Evolutionary conservation across 2,329 filamentous ascomycete species (phyloP), one percentile per base, ranked within the genome.

Genomic region (Akanthomyces dipterigenus): DNA sequence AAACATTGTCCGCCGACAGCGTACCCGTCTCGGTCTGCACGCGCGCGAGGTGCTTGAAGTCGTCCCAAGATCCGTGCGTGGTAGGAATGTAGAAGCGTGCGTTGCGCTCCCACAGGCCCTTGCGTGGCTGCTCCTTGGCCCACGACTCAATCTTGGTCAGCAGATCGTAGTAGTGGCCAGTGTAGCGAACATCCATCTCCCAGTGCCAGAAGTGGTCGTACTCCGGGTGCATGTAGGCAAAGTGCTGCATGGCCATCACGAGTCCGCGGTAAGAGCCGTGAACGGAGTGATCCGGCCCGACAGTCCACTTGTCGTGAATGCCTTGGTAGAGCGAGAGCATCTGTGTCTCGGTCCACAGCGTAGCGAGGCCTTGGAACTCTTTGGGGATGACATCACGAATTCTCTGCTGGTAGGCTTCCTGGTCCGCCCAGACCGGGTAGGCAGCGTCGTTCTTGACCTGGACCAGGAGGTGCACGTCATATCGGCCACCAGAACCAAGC

Each of bases 161-260:
- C 22, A 91, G 74, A 64, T 90, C 85, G 66, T 89, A 92, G 77
- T 90, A 93, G 74, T 96, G 91, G 40, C 92, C 91, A 0, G 89
- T 95, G 73, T 96, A 96, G 34, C 91, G 87, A 49, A 93, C 86
- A 69, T 96, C 92, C 88, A 96, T 93, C 73, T 96, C 92, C 90
- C 92, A 96, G 66, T 96, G 90, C 92, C 92, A 96, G 74, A 92
- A 91, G 75, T 87, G 90, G 53, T 96, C 91, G 70, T 93, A 96
- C 72, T 96, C 92, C 1, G 90, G 89, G 73, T 96, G 92, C 68
- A 86, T 83, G 70, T 93, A 87, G 6, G 93, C 90, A 72, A 98
- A 98, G 73, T 93, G 90, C 70, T 97, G 93, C 78, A 98, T 87
- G 0, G 93, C 91, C 91, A 98, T 96, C 68, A 92, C 91, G 11